Evolutionary conservation across 495 filamentous ascomycete genomes (phyloP).

Genomic region (Tuber borchii): DNA sequence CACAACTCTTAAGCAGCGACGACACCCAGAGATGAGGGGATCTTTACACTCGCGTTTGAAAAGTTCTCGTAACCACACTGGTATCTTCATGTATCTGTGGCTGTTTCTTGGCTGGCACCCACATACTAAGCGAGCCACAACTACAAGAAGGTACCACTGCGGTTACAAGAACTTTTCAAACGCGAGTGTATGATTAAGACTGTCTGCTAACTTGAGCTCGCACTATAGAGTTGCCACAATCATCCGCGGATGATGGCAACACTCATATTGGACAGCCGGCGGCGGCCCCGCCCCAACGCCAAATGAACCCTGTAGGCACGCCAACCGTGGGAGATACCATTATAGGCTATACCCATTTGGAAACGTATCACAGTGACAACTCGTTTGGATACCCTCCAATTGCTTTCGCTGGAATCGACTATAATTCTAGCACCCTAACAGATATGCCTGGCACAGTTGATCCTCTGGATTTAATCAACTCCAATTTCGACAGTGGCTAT

Average conservation of each 20-base stretch:
- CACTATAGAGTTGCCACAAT: background rate
- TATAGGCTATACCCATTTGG: no score
- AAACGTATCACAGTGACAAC: background rate
- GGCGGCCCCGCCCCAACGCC: no score
- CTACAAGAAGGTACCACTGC: no score
- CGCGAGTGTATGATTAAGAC: background rate
- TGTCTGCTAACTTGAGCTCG: background rate
- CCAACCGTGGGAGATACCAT: no score
- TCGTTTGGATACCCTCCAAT: background rate
- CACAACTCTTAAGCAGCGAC: background rate
- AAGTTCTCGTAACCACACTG: no score
- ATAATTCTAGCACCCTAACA: background rate
- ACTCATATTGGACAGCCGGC: background rate
- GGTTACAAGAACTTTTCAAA: no score
- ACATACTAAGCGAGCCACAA: no score
- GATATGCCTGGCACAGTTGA: background rate
- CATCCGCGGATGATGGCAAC: background rate
- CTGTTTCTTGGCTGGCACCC: no score
- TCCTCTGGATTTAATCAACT: background rate
- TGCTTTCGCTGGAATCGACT: background rate
- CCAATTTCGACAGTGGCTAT: background rate
- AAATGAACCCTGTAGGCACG: no score
- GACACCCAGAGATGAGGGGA: background rate
- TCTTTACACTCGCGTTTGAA: no score
- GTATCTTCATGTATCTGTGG: no score